Evolutionary conservation across 352 stramenopile genomes (phyloP).

Genomic region (Pythium brachiatum): DNA sequence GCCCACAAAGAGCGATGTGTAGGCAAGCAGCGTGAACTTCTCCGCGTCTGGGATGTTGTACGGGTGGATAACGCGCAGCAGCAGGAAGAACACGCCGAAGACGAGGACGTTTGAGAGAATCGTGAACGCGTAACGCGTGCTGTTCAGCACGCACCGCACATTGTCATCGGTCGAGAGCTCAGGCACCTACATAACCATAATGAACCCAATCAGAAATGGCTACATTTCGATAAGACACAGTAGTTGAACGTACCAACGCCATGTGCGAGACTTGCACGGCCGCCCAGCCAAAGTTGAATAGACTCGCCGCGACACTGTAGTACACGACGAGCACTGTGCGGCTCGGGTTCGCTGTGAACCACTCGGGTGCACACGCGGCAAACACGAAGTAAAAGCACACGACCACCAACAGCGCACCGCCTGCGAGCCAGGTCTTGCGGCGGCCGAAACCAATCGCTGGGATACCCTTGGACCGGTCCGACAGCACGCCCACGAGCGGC

Average conservation of each 20-base stretch:
- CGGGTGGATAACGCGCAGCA: conserved; percentile 55
- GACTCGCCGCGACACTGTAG: conserved; percentile 68
- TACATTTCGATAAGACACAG: neutral
- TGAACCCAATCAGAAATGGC: neutral
- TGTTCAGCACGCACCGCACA: conserved; percentile 78
- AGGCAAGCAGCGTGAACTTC: conserved; percentile 79
- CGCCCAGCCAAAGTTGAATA: conserved; percentile 87
- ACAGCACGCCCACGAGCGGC: conserved; percentile 75
- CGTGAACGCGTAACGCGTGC: conserved; percentile 79
- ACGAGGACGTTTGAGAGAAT: conserved; percentile 87
- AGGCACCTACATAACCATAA: conserved; percentile 37
- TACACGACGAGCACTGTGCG: conserved; percentile 63
- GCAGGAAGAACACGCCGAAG: conserved; percentile 74
- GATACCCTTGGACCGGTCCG: conserved; percentile 62
- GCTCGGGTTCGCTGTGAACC: conserved; percentile 56
- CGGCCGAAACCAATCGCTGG: conserved; percentile 60
- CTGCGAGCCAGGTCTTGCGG: conserved; percentile 74
- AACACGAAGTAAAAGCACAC: conserved; percentile 89
- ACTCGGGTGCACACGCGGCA: conserved; percentile 50
- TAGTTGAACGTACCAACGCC: conserved; percentile 53
- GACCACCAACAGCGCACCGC: conserved; percentile 67
- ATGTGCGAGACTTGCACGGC: conserved; percentile 85
- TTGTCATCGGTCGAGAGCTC: conserved; percentile 79
- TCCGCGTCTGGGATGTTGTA: conserved; percentile 60
- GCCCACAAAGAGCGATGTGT: conserved; percentile 65